Percentiles rank a stretch among this genome's conserved stretches.
Conservation (phyloP, 148 eudicot species). For the Persicaria tinctoria region DNA sequence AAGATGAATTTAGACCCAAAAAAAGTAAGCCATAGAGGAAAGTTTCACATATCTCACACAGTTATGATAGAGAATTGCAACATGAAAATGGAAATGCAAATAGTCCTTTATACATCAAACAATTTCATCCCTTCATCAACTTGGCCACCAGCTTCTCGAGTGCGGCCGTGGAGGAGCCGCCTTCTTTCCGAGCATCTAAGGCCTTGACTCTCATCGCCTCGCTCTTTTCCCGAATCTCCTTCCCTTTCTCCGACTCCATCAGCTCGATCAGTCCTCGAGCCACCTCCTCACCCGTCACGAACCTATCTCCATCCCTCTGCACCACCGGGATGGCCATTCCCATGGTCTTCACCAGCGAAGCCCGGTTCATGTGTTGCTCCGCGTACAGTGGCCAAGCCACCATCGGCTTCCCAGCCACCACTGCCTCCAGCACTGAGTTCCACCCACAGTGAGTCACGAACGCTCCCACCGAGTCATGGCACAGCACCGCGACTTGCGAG, state of each 20-base stretch:
- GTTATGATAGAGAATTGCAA: no score
- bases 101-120: no score
- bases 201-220: conserved; percentile 12
- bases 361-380: conserved; percentile 23
- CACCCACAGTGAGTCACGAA: conserved; percentile 32
- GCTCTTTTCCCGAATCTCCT: neutral
- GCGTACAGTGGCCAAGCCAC: conserved; percentile 27
- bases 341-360: conserved; percentile 19
- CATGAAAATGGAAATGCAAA: no score
- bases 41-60: no score
- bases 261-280: conserved; percentile 4
- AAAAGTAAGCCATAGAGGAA: no score
- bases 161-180: conserved; percentile 14
- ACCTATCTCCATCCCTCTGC: conserved; percentile 8
- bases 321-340: conserved; percentile 18
- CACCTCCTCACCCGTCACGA: conserved; percentile 13
- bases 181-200: conserved; percentile 7
- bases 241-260: conserved; percentile 15
- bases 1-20: no score
- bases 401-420: conserved; percentile 24
- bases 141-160: neutral
- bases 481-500: conserved; percentile 19
- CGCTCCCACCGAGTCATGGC: conserved; percentile 24
- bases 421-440: conserved; percentile 30
- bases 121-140: neutral